Evolutionary conservation across 2,329 filamentous ascomycete species (phyloP), one percentile per base, ranked within the genome.

Genomic region (Stylonectria norvegica): DNA sequence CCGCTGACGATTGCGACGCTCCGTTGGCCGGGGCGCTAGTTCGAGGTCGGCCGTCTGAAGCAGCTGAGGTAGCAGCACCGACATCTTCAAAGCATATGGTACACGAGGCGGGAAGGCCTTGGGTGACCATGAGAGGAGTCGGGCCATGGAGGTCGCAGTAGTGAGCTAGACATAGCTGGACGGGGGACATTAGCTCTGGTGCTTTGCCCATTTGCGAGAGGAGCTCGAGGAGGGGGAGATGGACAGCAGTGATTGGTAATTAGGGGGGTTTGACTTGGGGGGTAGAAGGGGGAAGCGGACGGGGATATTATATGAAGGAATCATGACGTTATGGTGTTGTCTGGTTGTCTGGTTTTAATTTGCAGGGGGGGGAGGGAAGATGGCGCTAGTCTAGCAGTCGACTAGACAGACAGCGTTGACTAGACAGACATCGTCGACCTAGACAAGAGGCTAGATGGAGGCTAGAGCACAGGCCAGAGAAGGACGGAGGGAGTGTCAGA

Each of bases 111-210:
- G 79, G 77, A 11, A 83, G 64, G 34, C 79, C 80, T 60, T 85
- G 80, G 23, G 81, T 85, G 55, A 84, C 81, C 76, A 85, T 83
- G 43, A 85, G 63, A 35, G 81, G 81, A 33, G 81, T 85, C 34
- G 81, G 81, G 47, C 81, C 81, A 65, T 85, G 81, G 48, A 78
- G 71, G 61, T 85, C 81, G 71, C 81, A 85, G 59, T 84, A 85
- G 61, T 85, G 81, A 55, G 81, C 81, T 54, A 85, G 72, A 61
- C 79, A 83, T 59, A 85, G 67, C 81, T 85, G 75, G 43, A 79
- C 42, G 45, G 48, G 43, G 16, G 54, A 48, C 40, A 61, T 67
- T 59, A 67, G 65, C 53, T 43, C 38, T 31, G 34, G 41, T 43
- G 53, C 47, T 48, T 52, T 54, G 38, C 50, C 56, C 61, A 65